phyloP scores from a whole-genome alignment of 768 basidiomycete genomes.

The Porphyrellus cyaneotinctus region DNA sequence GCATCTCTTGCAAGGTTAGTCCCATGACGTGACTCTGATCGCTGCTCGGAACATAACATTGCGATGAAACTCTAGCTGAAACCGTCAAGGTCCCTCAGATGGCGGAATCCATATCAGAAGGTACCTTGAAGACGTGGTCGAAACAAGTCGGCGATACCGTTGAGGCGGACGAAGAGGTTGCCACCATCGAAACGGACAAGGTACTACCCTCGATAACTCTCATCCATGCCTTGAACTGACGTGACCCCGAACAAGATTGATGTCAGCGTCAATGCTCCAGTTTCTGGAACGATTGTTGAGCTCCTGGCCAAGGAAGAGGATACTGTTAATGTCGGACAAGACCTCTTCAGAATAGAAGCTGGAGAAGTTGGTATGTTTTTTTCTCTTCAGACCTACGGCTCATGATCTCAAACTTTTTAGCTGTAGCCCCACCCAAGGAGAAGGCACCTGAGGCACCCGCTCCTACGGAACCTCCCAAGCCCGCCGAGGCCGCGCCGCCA shows the following conservation, averaged over 20 bases:
- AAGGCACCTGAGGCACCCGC: constrained; percentile 22
- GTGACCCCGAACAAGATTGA: constrained; percentile 64
- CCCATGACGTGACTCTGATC: constrained; percentile 15
- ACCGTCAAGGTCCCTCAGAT: constrained; percentile 95
- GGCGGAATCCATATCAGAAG: constrained; percentile 98
- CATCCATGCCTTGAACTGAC: not conserved
- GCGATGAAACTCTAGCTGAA: constrained; percentile 50
- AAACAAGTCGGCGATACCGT: constrained; percentile 93
- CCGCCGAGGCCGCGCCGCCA: constrained; percentile 42
- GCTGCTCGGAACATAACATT: constrained; percentile 8
- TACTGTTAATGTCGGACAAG: constrained; percentile 92
- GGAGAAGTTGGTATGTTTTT: constrained; percentile 55
- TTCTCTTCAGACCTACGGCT: not conserved
- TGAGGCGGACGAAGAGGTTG: constrained; percentile 90
- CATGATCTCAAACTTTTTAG: constrained; percentile 3
- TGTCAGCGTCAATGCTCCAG: constrained; percentile 91
- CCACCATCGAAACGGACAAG: constrained; percentile 99
- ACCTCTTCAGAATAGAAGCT: constrained; percentile 85
- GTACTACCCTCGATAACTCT: constrained; percentile 35
- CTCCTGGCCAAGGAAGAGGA: constrained; percentile 88
- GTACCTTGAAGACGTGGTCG: constrained; percentile 90
- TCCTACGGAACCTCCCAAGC: constrained; percentile 27
- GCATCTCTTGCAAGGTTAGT: constrained; percentile 62
- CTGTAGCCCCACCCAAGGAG: constrained; percentile 30
- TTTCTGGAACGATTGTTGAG: constrained; percentile 83